A percentile compares a stretch with the other conserved stretches of the same genome.
Evolutionary conservation across 2,329 filamentous ascomycete species (phyloP).

Genomic region (Paradendryphiella salina): DNA sequence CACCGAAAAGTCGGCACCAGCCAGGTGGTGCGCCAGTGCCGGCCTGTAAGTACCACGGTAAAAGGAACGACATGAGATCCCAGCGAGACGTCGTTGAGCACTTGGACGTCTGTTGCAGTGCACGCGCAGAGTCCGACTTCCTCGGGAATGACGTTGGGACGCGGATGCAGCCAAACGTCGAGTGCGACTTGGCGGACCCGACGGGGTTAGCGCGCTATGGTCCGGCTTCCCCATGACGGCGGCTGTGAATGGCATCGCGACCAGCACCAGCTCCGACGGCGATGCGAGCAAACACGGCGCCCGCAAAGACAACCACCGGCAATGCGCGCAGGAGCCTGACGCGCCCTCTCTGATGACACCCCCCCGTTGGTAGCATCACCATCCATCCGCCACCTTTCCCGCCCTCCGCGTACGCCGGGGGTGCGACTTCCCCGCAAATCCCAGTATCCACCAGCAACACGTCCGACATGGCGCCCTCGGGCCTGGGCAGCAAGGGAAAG

Average conservation of each 20-base stretch:
- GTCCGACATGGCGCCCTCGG: conserved; percentile 38
- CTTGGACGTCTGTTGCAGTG: not conserved
- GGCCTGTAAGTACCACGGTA: not conserved
- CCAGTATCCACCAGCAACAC: conserved; percentile 8
- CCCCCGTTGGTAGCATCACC: not conserved
- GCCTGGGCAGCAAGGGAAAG: conserved; percentile 56
- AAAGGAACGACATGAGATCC: no score
- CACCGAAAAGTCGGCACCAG: no score
- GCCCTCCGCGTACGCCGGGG: not conserved
- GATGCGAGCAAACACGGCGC: not conserved
- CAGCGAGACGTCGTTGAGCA: not conserved
- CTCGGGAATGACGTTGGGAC: not conserved
- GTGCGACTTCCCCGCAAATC: conserved; percentile 16
- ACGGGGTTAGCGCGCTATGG: not conserved
- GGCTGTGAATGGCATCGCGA: not conserved
- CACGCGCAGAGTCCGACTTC: no score
- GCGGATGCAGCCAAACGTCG: no score
- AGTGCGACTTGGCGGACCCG: not conserved
- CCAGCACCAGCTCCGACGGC: not conserved
- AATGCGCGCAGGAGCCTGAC: not conserved
- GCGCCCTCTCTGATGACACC: not conserved
- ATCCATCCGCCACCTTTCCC: not conserved
- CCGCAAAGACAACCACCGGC: not conserved
- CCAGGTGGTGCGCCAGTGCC: conserved; percentile 13
- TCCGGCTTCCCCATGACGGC: not conserved